phyloP scores from a whole-genome alignment of 2,329 filamentous ascomycete genomes.

The Alternaria brassicae region DNA sequence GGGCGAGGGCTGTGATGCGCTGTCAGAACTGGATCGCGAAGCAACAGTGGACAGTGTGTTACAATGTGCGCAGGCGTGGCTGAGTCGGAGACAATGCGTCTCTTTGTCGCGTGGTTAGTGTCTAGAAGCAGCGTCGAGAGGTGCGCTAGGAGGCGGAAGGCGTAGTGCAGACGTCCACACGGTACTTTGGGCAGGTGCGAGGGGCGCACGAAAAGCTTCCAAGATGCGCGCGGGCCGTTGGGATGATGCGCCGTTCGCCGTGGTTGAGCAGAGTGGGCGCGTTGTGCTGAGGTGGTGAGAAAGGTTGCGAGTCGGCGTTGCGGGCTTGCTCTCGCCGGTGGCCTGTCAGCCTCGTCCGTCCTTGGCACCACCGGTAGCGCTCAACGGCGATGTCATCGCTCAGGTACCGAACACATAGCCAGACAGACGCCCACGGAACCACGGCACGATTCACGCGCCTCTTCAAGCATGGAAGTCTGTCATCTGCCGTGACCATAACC shows the following conservation, averaged over 20 bases:
- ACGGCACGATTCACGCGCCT: slow-evolving; percentile 1
- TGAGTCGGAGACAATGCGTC: slow-evolving; percentile 24
- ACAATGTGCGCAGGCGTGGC: slow-evolving; percentile 17
- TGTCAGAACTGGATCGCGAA: slow-evolving; percentile 17
- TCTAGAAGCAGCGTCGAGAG: slow-evolving; percentile 18
- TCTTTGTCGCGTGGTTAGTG: slow-evolving; percentile 35
- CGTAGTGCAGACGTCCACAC: slow-evolving; percentile 2
- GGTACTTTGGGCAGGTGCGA: slow-evolving; percentile 4
- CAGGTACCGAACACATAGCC: slow-evolving; percentile 22
- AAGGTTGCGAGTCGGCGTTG: slow-evolving; percentile 16
- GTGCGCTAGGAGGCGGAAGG: slow-evolving; percentile 13
- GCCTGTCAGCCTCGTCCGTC: slow-evolving; percentile 15
- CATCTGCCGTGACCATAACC: slow-evolving; percentile 11
- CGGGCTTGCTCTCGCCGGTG: slow-evolving; percentile 10
- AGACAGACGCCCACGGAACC: slow-evolving; percentile 1
- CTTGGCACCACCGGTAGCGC: slow-evolving; percentile 22
- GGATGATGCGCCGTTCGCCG: slow-evolving; percentile 23
- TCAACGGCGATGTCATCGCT: slow-evolving; percentile 27
- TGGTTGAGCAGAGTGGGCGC: slow-evolving; percentile 6
- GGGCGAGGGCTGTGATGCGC: slow-evolving; percentile 9
- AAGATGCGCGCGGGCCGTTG: slow-evolving; percentile 19
- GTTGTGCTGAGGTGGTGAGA: slow-evolving; percentile 19
- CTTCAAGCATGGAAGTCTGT: slow-evolving; percentile 11
- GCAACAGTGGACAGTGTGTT: slow-evolving; percentile 17
- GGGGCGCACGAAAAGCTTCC: neutral